These are phyloP conservation scores for Hansfordia pulvinata DNA, from an alignment of 2,329 filamentous ascomycete species.

Conservation along the genomic window DNA sequence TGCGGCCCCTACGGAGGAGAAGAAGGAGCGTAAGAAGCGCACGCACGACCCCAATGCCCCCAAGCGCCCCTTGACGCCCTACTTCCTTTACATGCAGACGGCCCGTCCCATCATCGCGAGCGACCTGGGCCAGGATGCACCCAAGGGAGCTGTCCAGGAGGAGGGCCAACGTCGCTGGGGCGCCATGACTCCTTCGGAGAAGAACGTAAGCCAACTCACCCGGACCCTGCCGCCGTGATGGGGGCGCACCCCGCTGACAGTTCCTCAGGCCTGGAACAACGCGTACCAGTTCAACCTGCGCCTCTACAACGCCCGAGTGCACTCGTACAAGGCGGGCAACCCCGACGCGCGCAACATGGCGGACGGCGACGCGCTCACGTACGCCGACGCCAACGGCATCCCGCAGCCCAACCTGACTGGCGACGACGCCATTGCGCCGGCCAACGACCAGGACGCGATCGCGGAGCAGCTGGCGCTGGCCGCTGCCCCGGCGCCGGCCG, in stretches of 20 bases:
- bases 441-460: slow-evolving; percentile 41
- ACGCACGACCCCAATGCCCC: slow-evolving; percentile 85
- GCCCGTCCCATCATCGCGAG: slow-evolving; percentile 70
- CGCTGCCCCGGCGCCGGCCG: slow-evolving; percentile 13
- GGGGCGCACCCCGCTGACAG: slow-evolving; percentile 4
- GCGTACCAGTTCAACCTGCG: slow-evolving; percentile 55
- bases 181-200: slow-evolving; percentile 60
- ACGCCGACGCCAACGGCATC: slow-evolving; percentile 45
- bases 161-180: slow-evolving; percentile 82
- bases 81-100: slow-evolving; percentile 88
- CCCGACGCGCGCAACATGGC: slow-evolving; percentile 43
- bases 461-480: slow-evolving; percentile 42
- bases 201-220: slow-evolving; percentile 29
- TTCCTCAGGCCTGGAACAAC: slow-evolving; percentile 42
- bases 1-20: slow-evolving; percentile 43
- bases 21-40: slow-evolving; percentile 84
- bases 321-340: slow-evolving; percentile 51
- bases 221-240: background rate
- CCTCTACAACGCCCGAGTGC: slow-evolving; percentile 50
- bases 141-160: slow-evolving; percentile 76
- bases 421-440: slow-evolving; percentile 22
- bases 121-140: slow-evolving; percentile 61
- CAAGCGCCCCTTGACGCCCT: slow-evolving; percentile 86
- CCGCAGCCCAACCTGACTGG: slow-evolving; percentile 34
- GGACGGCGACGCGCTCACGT: slow-evolving; percentile 44